Base-by-base conservation (phyloP, 164 flowering plant genomes). In the Amborella trichopoda region DNA sequence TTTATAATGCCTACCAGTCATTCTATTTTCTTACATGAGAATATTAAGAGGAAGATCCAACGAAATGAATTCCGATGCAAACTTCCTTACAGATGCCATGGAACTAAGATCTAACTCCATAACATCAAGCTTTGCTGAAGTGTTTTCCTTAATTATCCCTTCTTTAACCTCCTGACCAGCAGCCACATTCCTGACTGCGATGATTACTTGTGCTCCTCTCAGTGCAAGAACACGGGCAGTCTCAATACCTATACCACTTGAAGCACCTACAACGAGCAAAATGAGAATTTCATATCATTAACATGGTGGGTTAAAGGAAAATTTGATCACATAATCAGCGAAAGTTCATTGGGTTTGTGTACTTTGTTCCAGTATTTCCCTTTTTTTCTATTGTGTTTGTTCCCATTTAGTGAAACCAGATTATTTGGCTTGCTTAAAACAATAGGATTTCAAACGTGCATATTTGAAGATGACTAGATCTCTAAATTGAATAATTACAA, bases 21-120 rank as follows among this genome's bases (percentile, higher is more conserved):
- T n/a, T n/a, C n/a, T n/a, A 4, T n/a, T n/a, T 17, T 42, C 76
- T 75, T 63, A 78, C 81, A 75, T 73, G 45, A 78, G 75, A 27
- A 78, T 28, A 54, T 75, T 70, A 30, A 75, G 43, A 5, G 75
- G 81, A 50, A 54, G 72, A 27, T 60, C 74, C 5, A 45, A 60
- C 10, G 73, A 62, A 32, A 16, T 62, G 42, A 50, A 78, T 11
- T 70, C 73, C 2, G 78, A 52, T 16, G 71, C 81, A 55, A 78
- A 78, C 55, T 70, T 75, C 60, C 78, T 62, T 4, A 78, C 76
- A 2, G 78, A 75, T 41, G 56, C 71, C 64, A 72, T 18, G 24
- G 81, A 73, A 32, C 72, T 57, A 20, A 75, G 76, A 43, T 77
- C 78, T 45, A 77, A 52, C 60, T 77, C 70, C 80, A 75, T 68